Evolutionary conservation across 108 stramenopile species (phyloP), one percentile per base, ranked within the genome.

Genomic region (Cylindrotheca fusiformis): DNA sequence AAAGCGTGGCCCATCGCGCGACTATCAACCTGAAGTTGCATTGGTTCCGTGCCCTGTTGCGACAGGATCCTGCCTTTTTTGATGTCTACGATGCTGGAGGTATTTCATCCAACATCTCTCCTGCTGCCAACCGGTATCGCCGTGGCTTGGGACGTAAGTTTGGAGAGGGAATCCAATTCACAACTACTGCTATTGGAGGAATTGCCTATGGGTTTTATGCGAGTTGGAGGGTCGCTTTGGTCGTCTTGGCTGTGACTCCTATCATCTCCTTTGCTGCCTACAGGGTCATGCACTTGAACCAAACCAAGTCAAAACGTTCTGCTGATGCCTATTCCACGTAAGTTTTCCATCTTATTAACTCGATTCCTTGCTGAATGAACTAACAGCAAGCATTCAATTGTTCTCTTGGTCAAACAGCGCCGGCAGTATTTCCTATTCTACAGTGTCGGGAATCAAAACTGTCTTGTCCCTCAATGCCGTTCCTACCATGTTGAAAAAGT

Each of bases 91-190:
- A 83, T 26, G 72, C 82, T 0, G 48, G 74, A 8, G 81, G 72
- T 25, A 66, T 72, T 4, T 68, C 85, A 6, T 52, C 52, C 23
- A 22, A n/a, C 0, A 23, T 81, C 14, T 52, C 33, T 4, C 63
- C 74, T 1, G 21, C 52, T 4, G 48, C 71, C 25, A 67, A 54
- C 32, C 62, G 63, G 28, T 76, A 65, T 44, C 79, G 79, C 17
- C 59, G 82, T 0, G 84, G 84, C 3, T 20, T 83, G n/a, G 86
- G 89, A 19, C 63, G 79, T 0, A 83, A 90, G 49, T 72, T 86
- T 48, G 82, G 89, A 0, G 83, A 90, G 48, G 89, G 89, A 0
- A 68, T 90, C 6, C 86, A 90, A 55, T 90, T 87, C 46, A 61
- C 67, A 8, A 83, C 80, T 0, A 81, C 77, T 1, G 71, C 74